These are phyloP conservation scores for Saitozyma podzolica DNA, from an alignment of 768 basidiomycete species.

Conservation along the genomic window DNA sequence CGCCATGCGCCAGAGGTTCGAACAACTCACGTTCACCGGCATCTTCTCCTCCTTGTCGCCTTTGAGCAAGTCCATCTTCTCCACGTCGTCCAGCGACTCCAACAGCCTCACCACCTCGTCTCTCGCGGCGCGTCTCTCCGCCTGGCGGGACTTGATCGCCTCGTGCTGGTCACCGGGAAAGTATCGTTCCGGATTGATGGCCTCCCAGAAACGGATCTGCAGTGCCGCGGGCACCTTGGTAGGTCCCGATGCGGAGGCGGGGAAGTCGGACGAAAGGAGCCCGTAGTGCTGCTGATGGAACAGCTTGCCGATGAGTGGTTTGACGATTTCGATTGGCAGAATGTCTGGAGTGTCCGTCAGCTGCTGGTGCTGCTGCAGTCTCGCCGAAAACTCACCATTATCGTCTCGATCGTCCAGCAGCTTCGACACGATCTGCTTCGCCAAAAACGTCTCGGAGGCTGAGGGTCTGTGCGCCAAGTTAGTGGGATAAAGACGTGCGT, in stretches of 20 bases:
- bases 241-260: slow-evolving; percentile 15
- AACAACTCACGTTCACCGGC: neutral
- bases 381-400: slow-evolving; percentile 6
- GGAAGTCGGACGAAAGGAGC: slow-evolving; percentile 30
- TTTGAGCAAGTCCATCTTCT: slow-evolving; percentile 36
- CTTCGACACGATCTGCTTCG: slow-evolving; percentile 27
- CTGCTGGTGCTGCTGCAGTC: neutral
- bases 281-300: slow-evolving; percentile 37
- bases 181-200: slow-evolving; percentile 22
- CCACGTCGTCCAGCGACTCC: slow-evolving; percentile 35
- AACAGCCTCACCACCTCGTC: slow-evolving; percentile 28
- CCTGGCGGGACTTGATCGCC: slow-evolving; percentile 9
- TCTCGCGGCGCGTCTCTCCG: slow-evolving; percentile 22
- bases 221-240: slow-evolving; percentile 32
- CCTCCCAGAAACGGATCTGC: slow-evolving; percentile 43
- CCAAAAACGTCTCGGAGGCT: slow-evolving; percentile 18
- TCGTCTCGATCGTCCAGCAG: slow-evolving; percentile 19
- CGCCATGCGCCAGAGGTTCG: too few species aligned
- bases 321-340: slow-evolving; percentile 17
- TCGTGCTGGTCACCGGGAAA: slow-evolving; percentile 21
- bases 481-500: neutral
- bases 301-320: slow-evolving; percentile 25
- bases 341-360: slow-evolving; percentile 22
- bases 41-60: slow-evolving; percentile 29
- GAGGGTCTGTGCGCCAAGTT: slow-evolving; percentile 15